phyloP scores from a whole-genome alignment of 345 rosid species.

The Rhodomyrtus tomentosa region DNA sequence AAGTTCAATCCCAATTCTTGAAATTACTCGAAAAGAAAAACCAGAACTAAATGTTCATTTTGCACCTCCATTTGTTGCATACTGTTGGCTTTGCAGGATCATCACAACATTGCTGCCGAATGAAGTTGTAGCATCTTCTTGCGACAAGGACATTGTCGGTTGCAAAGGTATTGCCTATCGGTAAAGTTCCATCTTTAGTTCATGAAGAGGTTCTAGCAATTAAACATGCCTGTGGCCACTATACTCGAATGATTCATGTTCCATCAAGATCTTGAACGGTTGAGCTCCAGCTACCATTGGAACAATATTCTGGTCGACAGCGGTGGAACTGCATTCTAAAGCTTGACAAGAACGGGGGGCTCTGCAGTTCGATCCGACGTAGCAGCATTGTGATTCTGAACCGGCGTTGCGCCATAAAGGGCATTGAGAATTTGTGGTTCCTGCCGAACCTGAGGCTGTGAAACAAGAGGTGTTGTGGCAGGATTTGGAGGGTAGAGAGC shows the following conservation, averaged over 20 bases:
- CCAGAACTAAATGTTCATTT: not conserved
- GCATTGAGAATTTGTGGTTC: not conserved
- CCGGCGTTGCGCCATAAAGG: not conserved
- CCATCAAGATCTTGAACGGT: not conserved
- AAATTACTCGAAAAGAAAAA: not conserved
- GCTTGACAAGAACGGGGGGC: not conserved
- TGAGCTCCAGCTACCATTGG: not conserved
- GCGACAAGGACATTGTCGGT: not conserved
- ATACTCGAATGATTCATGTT: not conserved
- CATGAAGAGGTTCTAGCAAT: not conserved
- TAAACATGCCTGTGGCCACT: not conserved
- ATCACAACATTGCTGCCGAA: not conserved
- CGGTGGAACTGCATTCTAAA: not conserved
- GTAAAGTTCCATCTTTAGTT: not conserved
- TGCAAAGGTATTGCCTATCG: not conserved
- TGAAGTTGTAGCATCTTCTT: not conserved
- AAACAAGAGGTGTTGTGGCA: not conserved
- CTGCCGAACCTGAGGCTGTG: not conserved
- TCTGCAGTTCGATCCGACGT: not conserved
- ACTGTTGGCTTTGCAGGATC: not conserved
- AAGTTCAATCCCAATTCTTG: not conserved
- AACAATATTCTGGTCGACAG: not conserved
- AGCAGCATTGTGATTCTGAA: not conserved
- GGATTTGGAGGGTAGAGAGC: slow-evolving; percentile 26
- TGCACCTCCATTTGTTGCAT: not conserved